These are phyloP conservation scores for Aspergillus affinis DNA, from an alignment of 495 filamentous ascomycete genomes.

Conservation along the genomic window DNA sequence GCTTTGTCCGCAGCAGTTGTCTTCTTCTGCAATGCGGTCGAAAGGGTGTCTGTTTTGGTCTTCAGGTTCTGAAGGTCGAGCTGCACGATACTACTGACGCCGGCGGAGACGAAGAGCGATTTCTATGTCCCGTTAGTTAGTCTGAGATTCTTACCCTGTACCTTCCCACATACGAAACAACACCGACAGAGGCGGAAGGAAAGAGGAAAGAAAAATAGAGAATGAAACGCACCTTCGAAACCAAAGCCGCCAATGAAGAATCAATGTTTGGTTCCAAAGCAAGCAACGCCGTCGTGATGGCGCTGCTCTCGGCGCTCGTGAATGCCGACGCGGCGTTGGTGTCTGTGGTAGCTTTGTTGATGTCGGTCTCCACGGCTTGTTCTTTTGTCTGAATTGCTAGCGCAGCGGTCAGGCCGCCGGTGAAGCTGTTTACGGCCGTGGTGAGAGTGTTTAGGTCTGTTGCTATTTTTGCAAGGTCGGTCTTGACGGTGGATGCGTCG, in stretches of 20 bases:
- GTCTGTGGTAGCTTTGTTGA: background rate
- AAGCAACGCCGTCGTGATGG: background rate
- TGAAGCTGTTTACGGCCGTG: background rate
- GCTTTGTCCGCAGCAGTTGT: background rate
- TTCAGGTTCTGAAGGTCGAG: background rate
- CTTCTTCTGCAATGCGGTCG: slow-evolving; percentile 1
- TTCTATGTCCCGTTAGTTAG: background rate
- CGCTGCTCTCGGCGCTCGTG: background rate
- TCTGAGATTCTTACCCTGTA: no score
- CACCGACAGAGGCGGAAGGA: background rate
- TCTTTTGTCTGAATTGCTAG: slow-evolving; percentile 5
- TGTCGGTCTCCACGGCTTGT: background rate
- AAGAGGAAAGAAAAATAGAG: background rate
- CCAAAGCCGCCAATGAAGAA: background rate
- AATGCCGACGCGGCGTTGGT: background rate
- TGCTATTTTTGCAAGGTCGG: background rate
- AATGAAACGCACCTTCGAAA: background rate
- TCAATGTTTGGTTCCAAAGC: background rate
- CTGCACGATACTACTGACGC: background rate
- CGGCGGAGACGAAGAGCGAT: background rate
- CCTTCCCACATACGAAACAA: background rate
- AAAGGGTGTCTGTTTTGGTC: background rate
- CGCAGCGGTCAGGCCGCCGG: background rate
- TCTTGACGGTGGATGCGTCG: slow-evolving; percentile 1
- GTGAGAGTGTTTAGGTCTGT: slow-evolving; percentile 4